A percentile compares a stretch with the other conserved stretches of the same genome.
Conservation (phyloP, 2,329 filamentous ascomycete species). For the Emericellopsis cladophorae region DNA sequence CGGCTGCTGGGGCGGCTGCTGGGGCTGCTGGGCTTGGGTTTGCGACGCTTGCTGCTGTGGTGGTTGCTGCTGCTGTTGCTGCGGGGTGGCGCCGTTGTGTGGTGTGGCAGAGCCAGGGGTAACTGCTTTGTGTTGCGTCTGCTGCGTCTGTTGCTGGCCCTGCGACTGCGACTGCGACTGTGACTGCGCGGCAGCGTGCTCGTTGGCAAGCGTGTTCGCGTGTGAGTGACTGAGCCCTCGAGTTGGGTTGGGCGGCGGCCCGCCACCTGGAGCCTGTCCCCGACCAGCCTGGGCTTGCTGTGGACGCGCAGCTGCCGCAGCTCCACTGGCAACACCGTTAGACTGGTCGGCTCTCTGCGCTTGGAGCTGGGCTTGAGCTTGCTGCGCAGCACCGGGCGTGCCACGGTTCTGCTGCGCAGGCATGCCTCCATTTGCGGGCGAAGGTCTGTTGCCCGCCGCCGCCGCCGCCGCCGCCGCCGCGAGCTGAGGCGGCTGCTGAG, state of each 20-base stretch:
- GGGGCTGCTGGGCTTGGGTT: slow-evolving; percentile 3
- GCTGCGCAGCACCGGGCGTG: not conserved
- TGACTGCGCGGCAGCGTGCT: slow-evolving; percentile 8
- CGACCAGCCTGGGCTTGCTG: not conserved
- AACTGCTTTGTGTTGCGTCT: slow-evolving; percentile 8
- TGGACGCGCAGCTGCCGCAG: not conserved
- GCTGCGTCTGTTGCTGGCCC: slow-evolving; percentile 12
- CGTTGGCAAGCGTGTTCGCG: slow-evolving; percentile 5
- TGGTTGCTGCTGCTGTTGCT: slow-evolving; percentile 8
- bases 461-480: not conserved
- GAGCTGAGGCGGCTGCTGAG: not conserved
- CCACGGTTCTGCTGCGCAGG: not conserved
- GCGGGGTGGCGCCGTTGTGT: not conserved
- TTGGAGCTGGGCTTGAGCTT: not conserved
- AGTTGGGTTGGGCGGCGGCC: not conserved
- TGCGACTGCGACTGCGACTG: slow-evolving; percentile 7
- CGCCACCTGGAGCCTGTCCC: not conserved
- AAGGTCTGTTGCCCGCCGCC: not conserved
- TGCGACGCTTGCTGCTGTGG: slow-evolving; percentile 4
- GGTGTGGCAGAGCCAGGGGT: not conserved
- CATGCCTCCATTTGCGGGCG: slow-evolving; percentile 1
- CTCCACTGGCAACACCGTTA: not conserved
- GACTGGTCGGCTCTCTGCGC: not conserved
- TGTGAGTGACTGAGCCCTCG: slow-evolving; percentile 5
- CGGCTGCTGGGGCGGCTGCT: slow-evolving; percentile 13